Evolutionary conservation across 1,139 yeast species (phyloP), one percentile per base, ranked within the genome.

Genomic region (Diutina mesorugosa): DNA sequence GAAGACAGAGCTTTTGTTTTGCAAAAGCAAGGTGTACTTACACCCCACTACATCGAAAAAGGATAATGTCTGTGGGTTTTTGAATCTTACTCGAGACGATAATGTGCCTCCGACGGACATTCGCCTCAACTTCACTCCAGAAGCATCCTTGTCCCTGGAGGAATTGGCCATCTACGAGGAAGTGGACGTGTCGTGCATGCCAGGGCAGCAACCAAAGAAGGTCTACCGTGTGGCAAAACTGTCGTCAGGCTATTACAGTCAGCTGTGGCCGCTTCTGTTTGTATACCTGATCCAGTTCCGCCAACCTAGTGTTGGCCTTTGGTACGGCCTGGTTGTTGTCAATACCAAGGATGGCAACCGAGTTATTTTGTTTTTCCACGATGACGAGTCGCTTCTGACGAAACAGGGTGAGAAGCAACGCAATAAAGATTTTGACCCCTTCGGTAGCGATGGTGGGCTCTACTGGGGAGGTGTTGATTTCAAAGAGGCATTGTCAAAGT

Each of bases 391-490:
- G 30, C 83, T 88, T 7, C 85, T 95, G 51, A 89, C 96, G 0
- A 72, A 79, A 57, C 70, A 77, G 60, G 85, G 80, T 61, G 85
- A 84, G 61, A 76, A 78, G 59, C 66, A 78, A 55, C 79, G 84
- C 58, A 81, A 80, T 62, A 81, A 83, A 65, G 72, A 79, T 29
- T 90, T 90, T 67, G 88, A 86, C 60, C 91, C 95, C 0, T 91
- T 89, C 69, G 81, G 80, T 28, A 79, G 78, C 41, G 78, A 79
- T 41, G 84, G 81, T 45, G 78, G 78, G 16, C 66, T 89, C 54
- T 86, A 85, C 63, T 93, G 98, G 98, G 99, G 99, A 32, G 99
- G 97, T 1, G 79, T 79, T 51, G 88, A 88, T 62, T 85, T 95
- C 60, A 70, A 90, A 61, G 72, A 74, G 53, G 78, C 76, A 14